phyloP scores from a whole-genome alignment of 2,329 filamentous ascomycete genomes.

The Aureobasidium pullulans region DNA sequence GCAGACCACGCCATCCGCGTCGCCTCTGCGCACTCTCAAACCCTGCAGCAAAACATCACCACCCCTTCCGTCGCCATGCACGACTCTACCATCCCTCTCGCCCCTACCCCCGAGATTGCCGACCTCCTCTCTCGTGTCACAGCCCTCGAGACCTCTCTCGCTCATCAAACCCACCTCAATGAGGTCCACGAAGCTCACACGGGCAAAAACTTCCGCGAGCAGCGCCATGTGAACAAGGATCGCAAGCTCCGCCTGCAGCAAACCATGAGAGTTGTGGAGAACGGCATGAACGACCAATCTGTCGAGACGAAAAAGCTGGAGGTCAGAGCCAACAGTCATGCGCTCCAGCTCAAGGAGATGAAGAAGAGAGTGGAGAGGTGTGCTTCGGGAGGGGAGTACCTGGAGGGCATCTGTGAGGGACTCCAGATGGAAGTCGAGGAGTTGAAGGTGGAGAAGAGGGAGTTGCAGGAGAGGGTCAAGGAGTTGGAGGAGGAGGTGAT shows the following conservation, averaged over 20 bases:
- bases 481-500: background rate
- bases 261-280: background rate
- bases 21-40: background rate
- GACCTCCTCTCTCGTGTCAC: background rate
- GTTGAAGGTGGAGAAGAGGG: background rate
- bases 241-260: background rate
- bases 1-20: background rate
- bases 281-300: background rate
- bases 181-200: background rate
- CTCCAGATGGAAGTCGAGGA: background rate
- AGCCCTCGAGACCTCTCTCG: background rate
- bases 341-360: background rate
- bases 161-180: background rate
- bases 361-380: background rate
- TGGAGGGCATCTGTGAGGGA: too few species aligned
- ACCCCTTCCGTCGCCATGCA: background rate
- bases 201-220: background rate
- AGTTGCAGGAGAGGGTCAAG: background rate
- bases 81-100: background rate
- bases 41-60: background rate
- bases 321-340: background rate
- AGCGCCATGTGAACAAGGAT: background rate
- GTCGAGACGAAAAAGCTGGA: background rate
- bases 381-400: background rate
- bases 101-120: background rate